Conservation (phyloP, 495 filamentous ascomycete genomes). For the Penicillium lagena region DNA sequence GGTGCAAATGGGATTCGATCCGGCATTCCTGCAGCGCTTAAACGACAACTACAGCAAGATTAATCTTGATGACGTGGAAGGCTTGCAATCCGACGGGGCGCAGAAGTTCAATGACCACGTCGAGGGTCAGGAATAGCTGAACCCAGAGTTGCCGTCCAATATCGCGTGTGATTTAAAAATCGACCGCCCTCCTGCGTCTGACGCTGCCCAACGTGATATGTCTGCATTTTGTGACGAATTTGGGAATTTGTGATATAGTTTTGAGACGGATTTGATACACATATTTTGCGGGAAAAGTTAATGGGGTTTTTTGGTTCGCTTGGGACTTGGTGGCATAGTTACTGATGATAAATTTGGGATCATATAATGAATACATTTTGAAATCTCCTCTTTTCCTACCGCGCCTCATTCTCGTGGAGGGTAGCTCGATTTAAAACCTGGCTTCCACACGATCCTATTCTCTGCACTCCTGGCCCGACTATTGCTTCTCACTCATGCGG, state of each 20-base stretch:
- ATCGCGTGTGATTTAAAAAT: conserved; percentile 11
- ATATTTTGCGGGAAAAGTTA: no score
- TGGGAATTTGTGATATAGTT: conserved; percentile 5
- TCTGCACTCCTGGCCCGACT: not conserved
- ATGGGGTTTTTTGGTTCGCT: no score
- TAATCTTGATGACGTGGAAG: conserved; percentile 16
- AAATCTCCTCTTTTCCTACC: not conserved
- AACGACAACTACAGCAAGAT: conserved; percentile 30
- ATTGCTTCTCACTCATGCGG: conserved; percentile 3
- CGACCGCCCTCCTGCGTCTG: conserved; percentile 12
- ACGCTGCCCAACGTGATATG: conserved; percentile 10
- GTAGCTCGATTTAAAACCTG: conserved; percentile 13
- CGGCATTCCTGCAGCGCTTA: conserved; percentile 32
- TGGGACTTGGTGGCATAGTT: no score
- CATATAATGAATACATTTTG: not conserved
- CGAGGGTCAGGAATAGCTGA: conserved; percentile 15
- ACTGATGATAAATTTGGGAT: no score
- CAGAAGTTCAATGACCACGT: conserved; percentile 1
- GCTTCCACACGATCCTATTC: conserved; percentile 4
- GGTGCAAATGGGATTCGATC: conserved; percentile 40
- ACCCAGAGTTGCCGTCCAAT: conserved; percentile 6
- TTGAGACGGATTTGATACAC: not conserved
- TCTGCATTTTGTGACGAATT: conserved; percentile 10
- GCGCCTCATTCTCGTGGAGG: conserved; percentile 9
- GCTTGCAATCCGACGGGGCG: conserved; percentile 13